Evolutionary conservation across 306 rosid genomes (phyloP).

Genomic region (Cyamopsis tetragonoloba): DNA sequence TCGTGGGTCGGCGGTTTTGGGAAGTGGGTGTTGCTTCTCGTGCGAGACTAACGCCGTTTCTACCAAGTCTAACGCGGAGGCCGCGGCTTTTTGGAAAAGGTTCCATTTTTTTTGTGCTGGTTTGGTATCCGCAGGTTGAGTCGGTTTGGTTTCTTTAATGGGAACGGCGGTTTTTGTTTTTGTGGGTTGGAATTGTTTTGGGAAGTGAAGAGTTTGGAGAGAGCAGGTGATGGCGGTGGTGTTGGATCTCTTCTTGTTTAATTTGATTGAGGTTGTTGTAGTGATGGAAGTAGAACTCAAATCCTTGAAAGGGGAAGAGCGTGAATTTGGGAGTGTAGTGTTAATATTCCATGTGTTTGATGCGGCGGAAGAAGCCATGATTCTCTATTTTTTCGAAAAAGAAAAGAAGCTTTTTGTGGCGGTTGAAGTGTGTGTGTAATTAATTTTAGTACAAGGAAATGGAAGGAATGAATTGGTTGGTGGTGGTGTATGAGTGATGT

Average conservation of each 20-base stretch:
- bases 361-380: conserved; percentile 33
- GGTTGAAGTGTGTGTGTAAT: neutral
- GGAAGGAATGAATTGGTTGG: neutral
- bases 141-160: conserved; percentile 4
- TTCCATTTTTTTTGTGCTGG: conserved; percentile 38
- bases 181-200: conserved; percentile 32
- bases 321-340: conserved; percentile 18
- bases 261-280: conserved; percentile 23
- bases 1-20: conserved; percentile 83
- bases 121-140: neutral
- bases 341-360: conserved; percentile 35
- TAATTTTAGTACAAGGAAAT: neutral
- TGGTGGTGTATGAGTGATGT: neutral
- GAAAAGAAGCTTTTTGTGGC: neutral
- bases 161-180: neutral
- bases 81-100: conserved; percentile 47
- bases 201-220: conserved; percentile 61
- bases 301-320: conserved; percentile 4
- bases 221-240: conserved; percentile 30
- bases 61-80: conserved; percentile 57
- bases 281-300: conserved; percentile 27
- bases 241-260: neutral
- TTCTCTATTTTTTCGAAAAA: neutral
- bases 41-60: conserved; percentile 50
- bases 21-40: conserved; percentile 61